Evolutionary conservation across 2,329 filamentous ascomycete species (phyloP), one percentile per base, ranked within the genome.

Genomic region (Neonectria coccinea): DNA sequence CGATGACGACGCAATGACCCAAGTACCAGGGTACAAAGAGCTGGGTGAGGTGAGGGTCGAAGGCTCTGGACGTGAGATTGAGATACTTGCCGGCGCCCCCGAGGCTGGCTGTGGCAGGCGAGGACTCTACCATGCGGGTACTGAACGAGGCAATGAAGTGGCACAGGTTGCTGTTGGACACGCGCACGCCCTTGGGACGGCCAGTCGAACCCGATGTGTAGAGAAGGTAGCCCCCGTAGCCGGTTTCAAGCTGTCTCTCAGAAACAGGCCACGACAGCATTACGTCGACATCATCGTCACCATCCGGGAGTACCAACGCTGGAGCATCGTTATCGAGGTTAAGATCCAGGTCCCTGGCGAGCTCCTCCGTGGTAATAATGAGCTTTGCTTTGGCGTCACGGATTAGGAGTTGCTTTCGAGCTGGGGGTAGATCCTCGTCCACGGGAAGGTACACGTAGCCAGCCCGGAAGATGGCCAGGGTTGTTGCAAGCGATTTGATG

Each of bases 201-300:
- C 89, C 88, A 0, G 88, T 91, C 6, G 88, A 88, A 31, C 87
- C 87, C n/a, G 86, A 89, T 1, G 88, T 91, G 73, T 90, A 91
- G 9, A 91, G 78, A 62, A 87, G 88, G 72, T 91, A 90, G 70
- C 85, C 87, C 8, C 83, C 82, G 64, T 85, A 29, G 4, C 31
- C 25, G 18, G 42, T 20, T 47, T 31, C 36, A 47, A 20, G n/a
- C 29, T 22, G n/a, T 29, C 18, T 33, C 20, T 55, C 11, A 18
- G 50, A 68, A 5, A 42, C n/a, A 6, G 39, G 7, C 39, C 39
- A 42, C 4, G 39, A 42, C 9, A 42, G n/a, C 39, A 42, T 18
- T 12, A 42, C n/a, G 39, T 42, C n/a, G 39, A 42, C n/a, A 20
- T 42, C 39, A 20, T 42, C 39, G 39, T 11, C n/a, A 42, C 39